Evolutionary conservation across 73 alveolate species (phyloP).

Genomic region (Diophrys appendiculata): DNA sequence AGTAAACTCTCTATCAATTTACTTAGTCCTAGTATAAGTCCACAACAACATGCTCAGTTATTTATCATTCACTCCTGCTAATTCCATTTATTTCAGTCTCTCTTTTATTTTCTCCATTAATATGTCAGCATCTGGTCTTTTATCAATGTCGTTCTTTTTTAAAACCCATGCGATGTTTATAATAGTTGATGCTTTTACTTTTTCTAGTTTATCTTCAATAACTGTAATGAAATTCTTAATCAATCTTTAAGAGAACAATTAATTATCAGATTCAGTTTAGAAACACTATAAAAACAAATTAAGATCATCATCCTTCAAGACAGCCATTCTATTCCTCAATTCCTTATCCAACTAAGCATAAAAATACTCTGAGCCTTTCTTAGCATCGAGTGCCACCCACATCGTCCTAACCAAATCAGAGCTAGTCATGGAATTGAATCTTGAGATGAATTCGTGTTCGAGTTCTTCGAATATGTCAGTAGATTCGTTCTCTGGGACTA

Average conservation of each 20-base stretch:
- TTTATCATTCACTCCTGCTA: conserved; percentile 5
- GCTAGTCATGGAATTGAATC: conserved; percentile 14
- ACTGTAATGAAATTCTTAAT: conserved; percentile 11
- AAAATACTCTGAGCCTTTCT: conserved; percentile 15
- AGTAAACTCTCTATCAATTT: conserved; percentile 17
- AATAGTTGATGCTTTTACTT: conserved; percentile 18
- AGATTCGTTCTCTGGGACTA: background rate
- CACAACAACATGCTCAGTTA: conserved; percentile 26
- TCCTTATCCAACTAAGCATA: conserved; percentile 14
- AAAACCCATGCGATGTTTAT: conserved; percentile 18
- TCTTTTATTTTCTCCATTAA: background rate
- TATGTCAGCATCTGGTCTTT: background rate
- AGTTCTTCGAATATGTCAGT: conserved; percentile 17
- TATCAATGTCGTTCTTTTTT: conserved; percentile 1
- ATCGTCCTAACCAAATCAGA: conserved; percentile 19
- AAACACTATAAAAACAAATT: conserved; percentile 19
- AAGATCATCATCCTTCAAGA: conserved; percentile 35
- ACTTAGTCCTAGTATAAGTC: conserved; percentile 35
- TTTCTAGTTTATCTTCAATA: conserved; percentile 19
- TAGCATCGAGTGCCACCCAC: conserved; percentile 38
- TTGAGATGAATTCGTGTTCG: conserved; percentile 16
- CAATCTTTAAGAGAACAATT: conserved; percentile 11
- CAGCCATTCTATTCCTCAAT: conserved; percentile 10
- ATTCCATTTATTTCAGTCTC: conserved; percentile 14
- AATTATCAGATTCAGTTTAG: background rate